Percentiles rank a stretch among this genome's conserved stretches.
phyloP scores from a whole-genome alignment of 257 asterid genomes.

The Capsicum baccatum region DNA sequence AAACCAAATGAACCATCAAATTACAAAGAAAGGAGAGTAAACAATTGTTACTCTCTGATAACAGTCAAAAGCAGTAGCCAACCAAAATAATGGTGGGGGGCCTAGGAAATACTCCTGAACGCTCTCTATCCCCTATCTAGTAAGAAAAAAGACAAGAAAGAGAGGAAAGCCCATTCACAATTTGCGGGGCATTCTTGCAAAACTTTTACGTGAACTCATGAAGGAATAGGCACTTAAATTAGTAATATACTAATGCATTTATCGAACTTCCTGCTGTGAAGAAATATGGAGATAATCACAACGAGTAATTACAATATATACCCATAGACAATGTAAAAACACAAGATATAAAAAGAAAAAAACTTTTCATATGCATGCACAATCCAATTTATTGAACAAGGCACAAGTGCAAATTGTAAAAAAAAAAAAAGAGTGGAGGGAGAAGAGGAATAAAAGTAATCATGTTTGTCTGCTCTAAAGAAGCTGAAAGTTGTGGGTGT shows the following conservation, averaged over 20 bases:
- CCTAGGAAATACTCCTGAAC: background rate
- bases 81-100: background rate
- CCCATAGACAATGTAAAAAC: background rate
- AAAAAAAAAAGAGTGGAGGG: background rate
- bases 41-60: background rate
- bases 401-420: background rate
- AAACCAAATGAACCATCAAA: background rate
- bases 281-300: background rate
- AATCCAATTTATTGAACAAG: conserved; percentile 12
- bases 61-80: conserved; percentile 20
- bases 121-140: background rate
- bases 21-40: background rate
- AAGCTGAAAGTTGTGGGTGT: conserved; percentile 24
- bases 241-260: background rate
- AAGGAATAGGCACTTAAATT: background rate
- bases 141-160: background rate
- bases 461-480: conserved; percentile 20
- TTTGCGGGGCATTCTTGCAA: background rate
- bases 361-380: background rate
- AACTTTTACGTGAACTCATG: background rate
- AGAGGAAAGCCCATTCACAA: background rate
- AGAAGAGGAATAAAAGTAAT: background rate
- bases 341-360: background rate
- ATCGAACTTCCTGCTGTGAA: background rate
- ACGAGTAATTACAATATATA: background rate